phyloP scores from a whole-genome alignment of 768 basidiomycete species.

The Hygrophoropsis aurantiaca region DNA sequence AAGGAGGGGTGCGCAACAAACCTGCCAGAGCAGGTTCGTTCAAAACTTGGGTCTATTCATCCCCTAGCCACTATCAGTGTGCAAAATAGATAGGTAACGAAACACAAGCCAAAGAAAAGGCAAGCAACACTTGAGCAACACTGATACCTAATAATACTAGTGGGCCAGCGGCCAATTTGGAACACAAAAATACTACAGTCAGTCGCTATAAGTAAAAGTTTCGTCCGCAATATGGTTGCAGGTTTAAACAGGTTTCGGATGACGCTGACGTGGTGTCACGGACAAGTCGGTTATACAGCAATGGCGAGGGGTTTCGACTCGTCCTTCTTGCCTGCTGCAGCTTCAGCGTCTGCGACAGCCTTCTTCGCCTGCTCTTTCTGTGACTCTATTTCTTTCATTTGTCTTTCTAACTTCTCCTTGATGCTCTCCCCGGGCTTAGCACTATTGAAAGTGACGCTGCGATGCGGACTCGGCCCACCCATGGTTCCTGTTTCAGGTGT shows the following conservation, averaged over 20 bases:
- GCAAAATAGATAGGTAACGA: not conserved
- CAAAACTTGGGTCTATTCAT: not conserved
- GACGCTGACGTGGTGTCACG: not conserved
- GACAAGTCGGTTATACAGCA: conserved; percentile 22
- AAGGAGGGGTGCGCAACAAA: not conserved
- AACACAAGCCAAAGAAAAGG: not conserved
- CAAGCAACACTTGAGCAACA: not conserved
- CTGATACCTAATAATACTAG: not conserved
- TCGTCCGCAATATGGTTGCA: not conserved
- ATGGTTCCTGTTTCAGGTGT: conserved; percentile 69
- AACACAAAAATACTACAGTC: conserved; percentile 2
- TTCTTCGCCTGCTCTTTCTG: conserved; percentile 62
- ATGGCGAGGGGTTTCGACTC: conserved; percentile 49
- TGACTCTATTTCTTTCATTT: conserved; percentile 67
- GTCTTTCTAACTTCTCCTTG: conserved; percentile 49
- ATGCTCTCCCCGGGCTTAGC: conserved; percentile 34
- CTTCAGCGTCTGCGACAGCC: conserved; percentile 66
- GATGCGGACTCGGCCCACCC: conserved; percentile 61
- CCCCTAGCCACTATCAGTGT: not conserved
- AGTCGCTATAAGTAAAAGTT: not conserved
- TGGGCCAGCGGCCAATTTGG: not conserved
- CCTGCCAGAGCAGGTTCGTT: not conserved
- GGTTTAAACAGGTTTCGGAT: not conserved
- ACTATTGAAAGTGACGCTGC: conserved; percentile 72
- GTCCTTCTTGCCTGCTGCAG: conserved; percentile 60